Evolutionary conservation across 148 eudicot genomes (phyloP).

Genomic region (Arctostaphylos glauca): DNA sequence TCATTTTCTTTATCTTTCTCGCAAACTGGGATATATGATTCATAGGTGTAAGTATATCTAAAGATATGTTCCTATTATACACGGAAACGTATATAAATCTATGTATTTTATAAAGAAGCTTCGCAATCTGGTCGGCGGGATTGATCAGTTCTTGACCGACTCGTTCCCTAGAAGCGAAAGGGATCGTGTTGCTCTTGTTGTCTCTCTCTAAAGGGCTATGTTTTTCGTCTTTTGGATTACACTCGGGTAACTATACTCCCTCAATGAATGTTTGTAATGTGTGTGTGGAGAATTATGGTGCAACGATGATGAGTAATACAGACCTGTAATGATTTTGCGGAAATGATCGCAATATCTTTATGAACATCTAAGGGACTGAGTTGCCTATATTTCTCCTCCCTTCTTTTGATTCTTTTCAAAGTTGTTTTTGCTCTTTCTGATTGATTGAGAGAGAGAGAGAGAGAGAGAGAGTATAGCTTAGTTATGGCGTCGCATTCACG

Average conservation of each 20-base stretch:
- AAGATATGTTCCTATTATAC: no score
- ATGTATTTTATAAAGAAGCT: no score
- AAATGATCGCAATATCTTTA: constrained; percentile 56
- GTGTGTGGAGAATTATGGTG: not conserved
- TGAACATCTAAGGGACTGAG: constrained; percentile 83
- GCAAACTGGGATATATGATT: no score
- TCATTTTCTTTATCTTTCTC: no score
- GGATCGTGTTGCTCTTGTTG: constrained; percentile 31
- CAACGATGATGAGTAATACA: constrained; percentile 58
- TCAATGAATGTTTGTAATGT: not conserved
- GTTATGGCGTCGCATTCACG: no score
- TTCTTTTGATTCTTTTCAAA: not conserved
- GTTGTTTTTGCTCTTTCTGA: not conserved
- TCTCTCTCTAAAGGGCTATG: constrained; percentile 6
- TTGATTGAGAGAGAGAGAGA: not conserved
- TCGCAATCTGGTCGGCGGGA: no score
- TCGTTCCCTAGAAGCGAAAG: constrained; percentile 82
- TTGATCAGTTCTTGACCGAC: constrained; percentile 50
- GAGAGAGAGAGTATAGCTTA: not conserved
- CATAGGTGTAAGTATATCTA: no score
- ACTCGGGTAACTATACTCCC: constrained; percentile 40
- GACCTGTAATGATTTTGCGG: constrained; percentile 81
- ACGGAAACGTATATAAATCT: no score
- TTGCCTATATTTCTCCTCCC: not conserved
- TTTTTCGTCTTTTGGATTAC: constrained; percentile 15